These are phyloP conservation scores for Dryas integrifolia DNA, from an alignment of 331 rosid species.

Conservation along the genomic window DNA sequence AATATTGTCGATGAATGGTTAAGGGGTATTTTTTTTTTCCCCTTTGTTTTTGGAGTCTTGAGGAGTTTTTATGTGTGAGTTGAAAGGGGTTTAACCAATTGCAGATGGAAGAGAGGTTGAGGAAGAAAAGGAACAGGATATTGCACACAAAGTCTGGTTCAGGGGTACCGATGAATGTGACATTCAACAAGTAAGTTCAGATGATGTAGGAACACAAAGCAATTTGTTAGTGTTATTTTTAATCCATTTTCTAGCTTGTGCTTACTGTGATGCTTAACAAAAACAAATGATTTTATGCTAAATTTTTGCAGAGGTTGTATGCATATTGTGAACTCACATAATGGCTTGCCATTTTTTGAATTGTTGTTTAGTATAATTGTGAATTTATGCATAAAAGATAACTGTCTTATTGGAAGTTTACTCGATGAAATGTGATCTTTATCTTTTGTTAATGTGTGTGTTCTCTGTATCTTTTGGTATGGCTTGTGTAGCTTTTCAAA, in stretches of 20 bases:
- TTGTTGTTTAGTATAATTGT: neutral
- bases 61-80: constrained; percentile 16
- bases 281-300: neutral
- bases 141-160: constrained; percentile 89
- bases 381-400: neutral
- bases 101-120: constrained; percentile 87
- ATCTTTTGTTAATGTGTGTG: neutral
- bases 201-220: neutral
- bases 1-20: constrained; percentile 14
- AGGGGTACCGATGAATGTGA: constrained; percentile 59
- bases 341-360: neutral
- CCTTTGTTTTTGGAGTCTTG: neutral
- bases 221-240: neutral
- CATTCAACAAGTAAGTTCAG: constrained; percentile 69
- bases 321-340: neutral
- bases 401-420: neutral
- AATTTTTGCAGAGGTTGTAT: neutral
- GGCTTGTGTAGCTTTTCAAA: neutral
- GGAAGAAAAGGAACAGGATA: constrained; percentile 76
- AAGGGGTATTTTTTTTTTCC: neutral
- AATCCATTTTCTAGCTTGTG: neutral
- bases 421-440: neutral
- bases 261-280: neutral
- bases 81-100: constrained; percentile 28
- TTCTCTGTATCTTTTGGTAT: neutral